Base-by-base conservation (phyloP, 192 early-diverging fungal genomes). In the Dissophora globulifera region DNA sequence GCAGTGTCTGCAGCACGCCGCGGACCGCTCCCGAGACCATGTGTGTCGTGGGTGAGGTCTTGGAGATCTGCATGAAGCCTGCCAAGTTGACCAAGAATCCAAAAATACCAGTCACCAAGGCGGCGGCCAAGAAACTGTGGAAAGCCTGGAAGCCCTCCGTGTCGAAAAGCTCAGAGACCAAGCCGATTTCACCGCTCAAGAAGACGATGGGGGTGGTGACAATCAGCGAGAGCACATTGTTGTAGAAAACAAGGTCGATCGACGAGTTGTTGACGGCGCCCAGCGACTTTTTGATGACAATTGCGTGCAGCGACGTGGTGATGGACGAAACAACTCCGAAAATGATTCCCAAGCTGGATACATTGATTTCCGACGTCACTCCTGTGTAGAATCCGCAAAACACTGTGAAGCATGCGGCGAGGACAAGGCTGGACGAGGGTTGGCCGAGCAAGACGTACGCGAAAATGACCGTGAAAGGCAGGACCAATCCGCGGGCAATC, bases 41-140 rank as follows among this genome's bases (percentile, higher is more conserved):
- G 41, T 88, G 87, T 15, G 83, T 85, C 26, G 86, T 78, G 7
- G 87, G 87, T 0, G 85, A 86, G 25, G 87, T 88, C 33, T 87
- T 83, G 48, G 86, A 87, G 58, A 88, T 88, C 59, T 87, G 87
- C 47, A 88, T 78, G 67, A 88, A 88, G 20, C 87, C 86, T 17
- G 87, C 87, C 17, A 88, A 42, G 71, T 88, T 88, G 47, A 88
- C 82, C 55, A 88, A 65, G 62, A 88, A 88, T 6, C 87, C 87
- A 62, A 88, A 83, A 31, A 87, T 58, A 29, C 87, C 87, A 25
- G 81, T 82, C 31, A 82, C 48, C 12, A 82, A 56, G 17, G 69
- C 66, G 13, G 78, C 81, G 2, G 62, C 25, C 29, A 82, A 25
- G 49, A 82, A 79, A 11, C 40, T 60, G 31, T 59, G 46, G 45